A percentile compares a stretch with the other conserved stretches of the same genome.
Evolutionary conservation across 768 basidiomycete genomes (phyloP).

Genomic region (Mycena filopes): DNA sequence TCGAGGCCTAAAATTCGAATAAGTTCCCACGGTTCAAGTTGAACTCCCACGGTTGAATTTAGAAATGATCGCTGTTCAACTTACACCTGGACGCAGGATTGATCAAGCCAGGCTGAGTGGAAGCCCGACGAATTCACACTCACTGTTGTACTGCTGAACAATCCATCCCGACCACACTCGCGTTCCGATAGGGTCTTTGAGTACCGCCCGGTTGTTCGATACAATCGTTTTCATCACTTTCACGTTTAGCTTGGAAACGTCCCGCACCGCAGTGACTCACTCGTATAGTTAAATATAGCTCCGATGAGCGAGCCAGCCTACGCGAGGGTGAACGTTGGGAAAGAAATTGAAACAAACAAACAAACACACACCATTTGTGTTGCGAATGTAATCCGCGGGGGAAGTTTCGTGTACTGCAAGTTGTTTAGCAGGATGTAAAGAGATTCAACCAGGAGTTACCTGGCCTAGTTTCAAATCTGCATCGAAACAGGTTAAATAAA

Average conservation of each 20-base stretch:
- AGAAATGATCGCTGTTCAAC: not conserved
- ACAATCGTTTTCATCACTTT: conserved; percentile 63
- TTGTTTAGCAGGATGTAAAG: not conserved
- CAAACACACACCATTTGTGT: conserved; percentile 51
- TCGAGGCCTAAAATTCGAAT: conserved; percentile 49
- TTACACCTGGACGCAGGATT: conserved; percentile 1
- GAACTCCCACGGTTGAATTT: not conserved
- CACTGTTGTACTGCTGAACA: conserved; percentile 58
- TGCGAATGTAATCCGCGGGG: conserved; percentile 59
- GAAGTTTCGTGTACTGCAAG: conserved; percentile 60
- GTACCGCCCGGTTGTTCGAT: conserved; percentile 53
- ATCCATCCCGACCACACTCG: conserved; percentile 67
- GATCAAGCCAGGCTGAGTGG: no score
- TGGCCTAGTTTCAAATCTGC: conserved; percentile 61
- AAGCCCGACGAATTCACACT: not conserved
- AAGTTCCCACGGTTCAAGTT: no score
- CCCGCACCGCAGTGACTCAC: conserved; percentile 36
- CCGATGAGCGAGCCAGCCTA: conserved; percentile 60
- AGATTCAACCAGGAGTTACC: not conserved
- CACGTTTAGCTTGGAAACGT: not conserved
- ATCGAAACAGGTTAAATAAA: conserved; percentile 20
- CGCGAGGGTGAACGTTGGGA: not conserved
- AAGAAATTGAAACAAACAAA: not conserved
- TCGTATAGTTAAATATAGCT: conserved; percentile 62
- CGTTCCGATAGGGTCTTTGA: conserved; percentile 60